Evolutionary conservation across 2,329 filamentous ascomycete species (phyloP).

Genomic region (Metarhizium robertsii): DNA sequence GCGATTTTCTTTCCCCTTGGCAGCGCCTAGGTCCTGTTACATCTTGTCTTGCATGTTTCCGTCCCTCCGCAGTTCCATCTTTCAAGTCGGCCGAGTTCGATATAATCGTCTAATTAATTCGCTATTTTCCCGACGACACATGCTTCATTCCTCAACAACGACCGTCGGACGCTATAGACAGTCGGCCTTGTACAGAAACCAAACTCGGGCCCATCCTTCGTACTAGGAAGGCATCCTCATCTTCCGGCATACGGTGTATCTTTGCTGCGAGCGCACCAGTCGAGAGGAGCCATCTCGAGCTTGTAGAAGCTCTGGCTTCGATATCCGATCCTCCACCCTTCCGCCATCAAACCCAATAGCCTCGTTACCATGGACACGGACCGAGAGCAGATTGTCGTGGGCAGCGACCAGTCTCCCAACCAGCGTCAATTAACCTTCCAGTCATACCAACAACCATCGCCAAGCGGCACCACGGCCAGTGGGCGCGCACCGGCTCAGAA

Average conservation of each 20-base stretch:
- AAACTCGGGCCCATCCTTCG: neutral
- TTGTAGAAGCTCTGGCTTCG: neutral
- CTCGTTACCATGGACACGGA: conserved; percentile 29
- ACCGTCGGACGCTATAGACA: neutral
- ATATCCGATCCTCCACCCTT: neutral
- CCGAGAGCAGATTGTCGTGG: conserved; percentile 35
- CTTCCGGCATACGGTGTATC: too few species aligned
- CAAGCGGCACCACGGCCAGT: conserved; percentile 16
- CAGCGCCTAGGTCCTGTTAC: neutral
- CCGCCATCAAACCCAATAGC: conserved; percentile 2
- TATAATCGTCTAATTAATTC: neutral
- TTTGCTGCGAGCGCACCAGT: too few species aligned
- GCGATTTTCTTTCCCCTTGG: neutral
- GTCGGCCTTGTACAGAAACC: neutral
- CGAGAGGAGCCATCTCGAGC: neutral
- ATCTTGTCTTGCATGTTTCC: neutral
- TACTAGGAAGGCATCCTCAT: too few species aligned
- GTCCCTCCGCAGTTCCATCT: neutral
- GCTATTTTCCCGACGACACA: neutral
- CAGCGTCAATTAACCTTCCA: conserved; percentile 17
- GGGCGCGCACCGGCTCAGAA: conserved; percentile 15
- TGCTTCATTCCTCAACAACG: neutral
- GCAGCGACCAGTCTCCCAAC: conserved; percentile 24
- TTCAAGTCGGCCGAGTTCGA: neutral
- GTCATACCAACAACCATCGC: conserved; percentile 14